Evolutionary conservation across 495 filamentous ascomycete genomes (phyloP).

Genomic region (Usnea hakonensis): DNA sequence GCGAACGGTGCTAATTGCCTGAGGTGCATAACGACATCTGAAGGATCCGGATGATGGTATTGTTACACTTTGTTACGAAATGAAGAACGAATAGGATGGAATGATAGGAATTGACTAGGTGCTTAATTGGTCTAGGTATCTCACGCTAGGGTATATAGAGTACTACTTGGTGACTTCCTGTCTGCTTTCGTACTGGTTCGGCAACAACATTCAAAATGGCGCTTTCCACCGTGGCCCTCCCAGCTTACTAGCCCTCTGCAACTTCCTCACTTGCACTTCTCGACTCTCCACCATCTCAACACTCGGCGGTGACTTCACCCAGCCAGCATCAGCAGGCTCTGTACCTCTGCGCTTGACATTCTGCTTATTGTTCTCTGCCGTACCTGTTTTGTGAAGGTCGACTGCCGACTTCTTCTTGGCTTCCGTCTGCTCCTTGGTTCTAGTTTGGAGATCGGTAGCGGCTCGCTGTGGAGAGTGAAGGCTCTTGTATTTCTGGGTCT

Average conservation of each 20-base stretch:
- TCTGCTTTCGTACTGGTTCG: too few species aligned
- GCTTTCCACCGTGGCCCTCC: slow-evolving; percentile 20
- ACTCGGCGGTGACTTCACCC: slow-evolving; percentile 17
- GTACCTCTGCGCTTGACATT: background rate
- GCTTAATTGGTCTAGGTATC: too few species aligned
- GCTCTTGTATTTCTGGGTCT: slow-evolving; percentile 4
- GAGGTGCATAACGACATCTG: too few species aligned
- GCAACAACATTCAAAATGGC: slow-evolving; percentile 8
- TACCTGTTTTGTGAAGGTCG: slow-evolving; percentile 9
- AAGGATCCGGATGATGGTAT: too few species aligned
- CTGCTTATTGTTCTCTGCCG: slow-evolving; percentile 7
- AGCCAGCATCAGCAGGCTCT: slow-evolving; percentile 6
- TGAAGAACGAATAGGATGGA: too few species aligned
- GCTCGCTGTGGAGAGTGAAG: background rate
- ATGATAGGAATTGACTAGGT: too few species aligned
- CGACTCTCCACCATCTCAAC: background rate
- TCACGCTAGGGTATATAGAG: too few species aligned
- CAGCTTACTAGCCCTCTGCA: slow-evolving; percentile 9
- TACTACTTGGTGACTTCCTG: too few species aligned
- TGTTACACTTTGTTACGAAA: too few species aligned
- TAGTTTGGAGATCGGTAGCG: background rate
- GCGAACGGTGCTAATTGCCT: too few species aligned
- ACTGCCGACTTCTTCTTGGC: background rate
- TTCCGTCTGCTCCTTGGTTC: background rate
- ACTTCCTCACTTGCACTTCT: slow-evolving; percentile 7